Evolutionary conservation across 2,329 filamentous ascomycete genomes (phyloP), one percentile per base, ranked within the genome.

Genomic region (Colletotrichum sp.): DNA sequence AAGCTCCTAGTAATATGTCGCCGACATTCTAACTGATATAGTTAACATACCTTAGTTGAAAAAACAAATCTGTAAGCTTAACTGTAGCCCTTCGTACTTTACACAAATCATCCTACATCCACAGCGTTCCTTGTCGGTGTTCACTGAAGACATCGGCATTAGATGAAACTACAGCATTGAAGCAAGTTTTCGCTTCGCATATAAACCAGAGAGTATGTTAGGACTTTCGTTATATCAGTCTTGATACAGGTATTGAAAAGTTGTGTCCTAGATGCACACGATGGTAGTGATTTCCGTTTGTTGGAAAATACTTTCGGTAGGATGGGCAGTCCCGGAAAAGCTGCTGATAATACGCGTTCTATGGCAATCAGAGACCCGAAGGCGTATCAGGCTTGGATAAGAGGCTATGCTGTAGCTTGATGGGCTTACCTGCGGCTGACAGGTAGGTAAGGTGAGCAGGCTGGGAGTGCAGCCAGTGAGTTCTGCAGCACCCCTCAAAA

Each of bases 161-260:
- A 3, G 5, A 52, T 11, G 4, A 22, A 8, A 22, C 22, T 6
- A 13, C n/a, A 52, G n/a, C n/a, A 13, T 5, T 25, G 0, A 52
- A 13, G 44, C 2, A 13, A 5, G 2, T 0, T 52, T 22, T 25
- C 0, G 12, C 6, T 52, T 52, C 11, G 13, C n/a, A 52, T 4
- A 52, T 8, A 8, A 8, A 13, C 19, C 0, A 5, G 22, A 52
- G n/a, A 48, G 2, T 6, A 48, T 48, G 19, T 6, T 3, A 12
- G 1, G 5, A n/a, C 3, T n/a, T 4, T 48, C 3, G 0, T 7
- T n/a, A 22, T 0, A 22, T 7, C 5, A n/a, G 39, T 48, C 39
- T 48, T 4, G 0, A 7, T n/a, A 12, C 12, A 6, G 9, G 0
- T 44, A 19, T 44, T 0, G 0, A 44, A n/a, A 44, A n/a, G 5